Evolutionary conservation across 129 eudicot species (phyloP).

Genomic region (Flaveria sonorensis): DNA sequence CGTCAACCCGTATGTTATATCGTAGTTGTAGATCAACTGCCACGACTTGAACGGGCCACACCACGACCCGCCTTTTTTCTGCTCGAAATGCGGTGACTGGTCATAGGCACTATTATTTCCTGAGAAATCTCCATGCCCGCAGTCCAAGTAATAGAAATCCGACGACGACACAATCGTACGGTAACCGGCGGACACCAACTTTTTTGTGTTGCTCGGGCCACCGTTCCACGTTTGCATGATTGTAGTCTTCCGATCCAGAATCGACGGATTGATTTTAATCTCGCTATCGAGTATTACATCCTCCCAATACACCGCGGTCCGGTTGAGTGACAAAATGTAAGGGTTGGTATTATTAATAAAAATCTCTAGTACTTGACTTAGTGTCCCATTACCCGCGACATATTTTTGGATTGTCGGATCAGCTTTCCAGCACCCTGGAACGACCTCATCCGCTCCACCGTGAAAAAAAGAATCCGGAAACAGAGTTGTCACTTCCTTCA

Average conservation of each 20-base stretch:
- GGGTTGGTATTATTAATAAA: slow-evolving; percentile 67
- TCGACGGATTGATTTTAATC: slow-evolving; percentile 46
- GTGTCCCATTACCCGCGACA: slow-evolving; percentile 55
- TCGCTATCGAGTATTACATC: slow-evolving; percentile 66
- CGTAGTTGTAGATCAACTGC: slow-evolving; percentile 87
- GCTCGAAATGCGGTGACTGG: slow-evolving; percentile 53
- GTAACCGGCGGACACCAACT: slow-evolving; percentile 71
- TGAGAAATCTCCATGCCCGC: slow-evolving; percentile 84
- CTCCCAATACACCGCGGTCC: slow-evolving; percentile 83
- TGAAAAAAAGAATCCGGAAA: slow-evolving; percentile 78
- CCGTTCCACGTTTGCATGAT: slow-evolving; percentile 86
- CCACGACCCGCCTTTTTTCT: slow-evolving; percentile 81
- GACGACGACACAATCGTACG: slow-evolving; percentile 78
- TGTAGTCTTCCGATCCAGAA: slow-evolving; percentile 57
- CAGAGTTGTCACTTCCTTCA: slow-evolving; percentile 52
- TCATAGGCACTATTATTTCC: slow-evolving; percentile 65
- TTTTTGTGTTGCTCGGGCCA: slow-evolving; percentile 74
- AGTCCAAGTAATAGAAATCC: slow-evolving; percentile 78
- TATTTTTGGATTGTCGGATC: slow-evolving; percentile 65
- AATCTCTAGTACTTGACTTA: slow-evolving; percentile 65
- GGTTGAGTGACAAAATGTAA: slow-evolving; percentile 55
- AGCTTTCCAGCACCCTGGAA: slow-evolving; percentile 78
- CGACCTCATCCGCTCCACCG: slow-evolving; percentile 84
- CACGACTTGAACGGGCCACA: slow-evolving; percentile 91
- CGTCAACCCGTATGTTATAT: slow-evolving; percentile 63